Evolutionary conservation across 2,329 filamentous ascomycete species (phyloP).

Genomic region (Trichoderma citrinoviride): DNA sequence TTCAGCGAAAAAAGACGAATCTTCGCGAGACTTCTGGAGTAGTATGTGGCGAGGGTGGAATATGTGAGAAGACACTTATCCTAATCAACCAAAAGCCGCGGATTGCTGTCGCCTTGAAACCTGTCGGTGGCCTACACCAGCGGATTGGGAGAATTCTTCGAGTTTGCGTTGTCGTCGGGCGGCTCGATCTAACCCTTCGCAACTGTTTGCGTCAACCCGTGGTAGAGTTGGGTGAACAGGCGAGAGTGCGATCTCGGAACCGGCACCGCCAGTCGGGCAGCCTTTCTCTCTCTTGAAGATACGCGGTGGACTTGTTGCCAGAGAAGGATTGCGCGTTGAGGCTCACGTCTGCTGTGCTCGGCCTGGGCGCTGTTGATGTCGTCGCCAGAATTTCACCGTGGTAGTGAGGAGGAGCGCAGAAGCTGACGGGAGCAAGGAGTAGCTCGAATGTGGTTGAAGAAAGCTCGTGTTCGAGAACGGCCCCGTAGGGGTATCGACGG

Average conservation of each 20-base stretch:
- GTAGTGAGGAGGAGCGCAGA: background rate
- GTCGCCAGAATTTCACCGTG: background rate
- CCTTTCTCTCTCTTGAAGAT: background rate
- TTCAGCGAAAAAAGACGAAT: background rate
- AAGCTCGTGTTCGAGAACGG: background rate
- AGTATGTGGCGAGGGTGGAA: background rate
- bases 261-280: background rate
- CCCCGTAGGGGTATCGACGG: background rate
- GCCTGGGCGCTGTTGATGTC: background rate
- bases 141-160: background rate
- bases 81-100: background rate
- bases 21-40: background rate
- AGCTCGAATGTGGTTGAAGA: background rate
- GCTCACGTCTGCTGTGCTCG: background rate
- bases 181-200: background rate
- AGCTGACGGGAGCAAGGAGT: background rate
- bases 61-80: background rate
- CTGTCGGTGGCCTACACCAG: background rate
- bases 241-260: background rate
- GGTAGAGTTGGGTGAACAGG: background rate
- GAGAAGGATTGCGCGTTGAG: background rate
- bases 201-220: background rate
- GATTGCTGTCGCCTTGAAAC: background rate
- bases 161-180: background rate
- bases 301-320: background rate